Evolutionary conservation across 148 eudicot genomes (phyloP).

Genomic region (Arctostaphylos glauca): DNA sequence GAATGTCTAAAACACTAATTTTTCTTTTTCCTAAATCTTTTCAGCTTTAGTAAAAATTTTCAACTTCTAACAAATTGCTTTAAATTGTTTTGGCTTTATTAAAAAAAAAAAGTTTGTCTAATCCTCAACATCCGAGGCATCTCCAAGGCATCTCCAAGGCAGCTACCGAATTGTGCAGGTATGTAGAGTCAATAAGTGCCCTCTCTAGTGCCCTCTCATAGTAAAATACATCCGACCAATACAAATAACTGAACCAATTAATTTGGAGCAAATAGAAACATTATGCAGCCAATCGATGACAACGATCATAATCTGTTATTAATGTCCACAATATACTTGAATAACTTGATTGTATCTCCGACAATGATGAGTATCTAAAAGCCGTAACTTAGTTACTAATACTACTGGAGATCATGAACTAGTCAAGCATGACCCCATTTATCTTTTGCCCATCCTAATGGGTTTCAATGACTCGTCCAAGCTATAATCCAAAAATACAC

Average conservation of each 20-base stretch:
- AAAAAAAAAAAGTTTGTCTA: background rate
- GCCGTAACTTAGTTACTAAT: background rate
- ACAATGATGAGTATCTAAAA: background rate
- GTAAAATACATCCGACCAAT: background rate
- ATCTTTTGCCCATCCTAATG: too few species aligned
- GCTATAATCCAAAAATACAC: background rate
- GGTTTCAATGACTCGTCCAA: background rate
- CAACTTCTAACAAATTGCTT: background rate
- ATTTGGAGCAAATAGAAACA: background rate
- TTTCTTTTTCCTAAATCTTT: background rate
- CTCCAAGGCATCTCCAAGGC: too few species aligned
- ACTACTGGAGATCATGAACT: background rate
- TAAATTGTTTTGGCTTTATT: background rate
- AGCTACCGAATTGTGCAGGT: too few species aligned
- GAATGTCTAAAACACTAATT: background rate
- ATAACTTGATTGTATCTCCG: background rate
- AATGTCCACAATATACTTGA: background rate
- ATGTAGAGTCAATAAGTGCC: too few species aligned
- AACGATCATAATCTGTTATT: background rate
- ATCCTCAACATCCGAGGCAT: too few species aligned
- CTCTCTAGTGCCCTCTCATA: background rate
- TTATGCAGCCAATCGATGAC: constrained; percentile 11
- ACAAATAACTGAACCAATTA: background rate
- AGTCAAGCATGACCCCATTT: too few species aligned
- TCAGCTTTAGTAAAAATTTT: background rate